These are phyloP conservation scores for Rubia balearica DNA, from an alignment of 305 asterid species.

Conservation along the genomic window DNA sequence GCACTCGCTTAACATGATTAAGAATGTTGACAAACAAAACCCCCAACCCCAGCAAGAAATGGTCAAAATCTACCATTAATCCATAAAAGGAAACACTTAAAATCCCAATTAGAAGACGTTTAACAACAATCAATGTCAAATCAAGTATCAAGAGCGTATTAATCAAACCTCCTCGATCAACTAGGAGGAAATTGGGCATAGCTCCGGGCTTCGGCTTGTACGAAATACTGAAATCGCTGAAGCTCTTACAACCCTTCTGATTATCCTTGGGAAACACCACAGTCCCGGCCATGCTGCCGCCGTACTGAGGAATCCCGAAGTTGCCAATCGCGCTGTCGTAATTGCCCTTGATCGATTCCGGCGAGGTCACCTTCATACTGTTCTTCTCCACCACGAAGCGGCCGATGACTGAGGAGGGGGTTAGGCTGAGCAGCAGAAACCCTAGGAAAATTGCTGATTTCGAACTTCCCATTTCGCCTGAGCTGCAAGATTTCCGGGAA, in stretches of 20 bases:
- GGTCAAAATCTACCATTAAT: background rate
- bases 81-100: background rate
- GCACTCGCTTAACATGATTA: background rate
- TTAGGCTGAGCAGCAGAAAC: conserved; percentile 31
- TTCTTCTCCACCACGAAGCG: conserved; percentile 85
- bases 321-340: conserved; percentile 83
- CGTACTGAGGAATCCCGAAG: conserved; percentile 84
- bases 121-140: background rate
- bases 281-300: conserved; percentile 79
- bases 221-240: conserved; percentile 61
- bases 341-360: conserved; percentile 56
- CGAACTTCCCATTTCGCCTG: conserved; percentile 45
- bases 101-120: background rate
- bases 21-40: background rate
- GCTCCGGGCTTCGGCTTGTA: conserved; percentile 73
- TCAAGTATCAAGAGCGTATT: background rate
- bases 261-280: conserved; percentile 71
- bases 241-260: conserved; percentile 61
- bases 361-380: conserved; percentile 72
- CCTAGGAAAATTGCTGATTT: conserved; percentile 39
- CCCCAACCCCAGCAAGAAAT: background rate
- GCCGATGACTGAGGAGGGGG: conserved; percentile 38
- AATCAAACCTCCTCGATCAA: conserved; percentile 82
- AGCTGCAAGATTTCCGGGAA: conserved; percentile 9
- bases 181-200: conserved; percentile 69